These are phyloP conservation scores for Chloromonas sp. DNA, from an alignment of 163 green algal genomes.

Conservation along the genomic window DNA sequence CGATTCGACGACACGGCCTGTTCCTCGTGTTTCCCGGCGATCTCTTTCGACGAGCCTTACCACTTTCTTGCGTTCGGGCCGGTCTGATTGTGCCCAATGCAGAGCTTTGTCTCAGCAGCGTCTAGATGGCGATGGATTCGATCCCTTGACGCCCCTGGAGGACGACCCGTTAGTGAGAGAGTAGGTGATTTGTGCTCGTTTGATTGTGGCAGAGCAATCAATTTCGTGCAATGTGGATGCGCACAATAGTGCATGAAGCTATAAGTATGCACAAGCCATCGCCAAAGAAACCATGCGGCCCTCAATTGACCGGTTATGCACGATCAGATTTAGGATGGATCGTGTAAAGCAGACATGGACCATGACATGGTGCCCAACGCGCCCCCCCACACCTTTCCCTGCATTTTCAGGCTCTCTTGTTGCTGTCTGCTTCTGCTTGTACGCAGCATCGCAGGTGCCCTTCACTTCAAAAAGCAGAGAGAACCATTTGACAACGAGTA, in stretches of 20 bases:
- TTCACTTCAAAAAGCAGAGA: conserved; percentile 12
- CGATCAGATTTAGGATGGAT: not conserved
- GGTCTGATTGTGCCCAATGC: too few species aligned
- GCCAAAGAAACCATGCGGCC: not conserved
- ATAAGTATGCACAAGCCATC: not conserved
- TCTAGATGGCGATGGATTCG: not conserved
- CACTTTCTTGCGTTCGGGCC: too few species aligned
- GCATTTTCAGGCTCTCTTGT: too few species aligned
- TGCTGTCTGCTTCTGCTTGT: not conserved
- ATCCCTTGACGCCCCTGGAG: not conserved
- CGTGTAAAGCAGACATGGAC: not conserved
- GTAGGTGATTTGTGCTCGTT: not conserved
- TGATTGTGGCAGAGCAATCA: not conserved
- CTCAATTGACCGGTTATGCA: not conserved
- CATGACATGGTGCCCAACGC: not conserved
- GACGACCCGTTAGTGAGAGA: not conserved
- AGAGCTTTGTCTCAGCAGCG: too few species aligned
- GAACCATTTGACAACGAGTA: conserved; percentile 38
- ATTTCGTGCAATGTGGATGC: not conserved
- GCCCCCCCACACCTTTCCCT: too few species aligned
- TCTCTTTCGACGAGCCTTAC: too few species aligned
- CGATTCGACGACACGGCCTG: too few species aligned
- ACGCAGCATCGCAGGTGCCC: conserved; percentile 15
- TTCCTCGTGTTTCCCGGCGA: too few species aligned
- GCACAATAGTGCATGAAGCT: not conserved